phyloP scores from a whole-genome alignment of 192 early-diverging fungal species.

The Rhizophlyctis rosea region DNA sequence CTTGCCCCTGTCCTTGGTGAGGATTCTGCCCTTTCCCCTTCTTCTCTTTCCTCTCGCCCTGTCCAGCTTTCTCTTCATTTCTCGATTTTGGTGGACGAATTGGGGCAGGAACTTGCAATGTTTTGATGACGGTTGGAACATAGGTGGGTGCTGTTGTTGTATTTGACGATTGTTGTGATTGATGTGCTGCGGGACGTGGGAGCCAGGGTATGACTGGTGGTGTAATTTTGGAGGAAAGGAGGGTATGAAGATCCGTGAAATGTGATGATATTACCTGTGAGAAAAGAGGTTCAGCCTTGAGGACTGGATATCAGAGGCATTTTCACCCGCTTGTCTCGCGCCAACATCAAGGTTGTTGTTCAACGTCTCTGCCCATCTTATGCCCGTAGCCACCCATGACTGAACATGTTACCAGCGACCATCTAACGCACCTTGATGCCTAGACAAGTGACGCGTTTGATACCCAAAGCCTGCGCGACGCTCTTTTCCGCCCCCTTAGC shows the following conservation, averaged over 20 bases:
- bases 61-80: too few relatives aligned
- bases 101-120: too few relatives aligned
- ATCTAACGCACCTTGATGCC: slow-evolving; percentile 25
- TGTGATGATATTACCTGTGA: slow-evolving; percentile 5
- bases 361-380: background rate
- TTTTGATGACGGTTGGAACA: too few relatives aligned
- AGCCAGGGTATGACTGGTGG: slow-evolving; percentile 20
- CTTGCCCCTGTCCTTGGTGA: too few relatives aligned
- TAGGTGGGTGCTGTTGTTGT: too few relatives aligned
- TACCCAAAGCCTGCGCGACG: slow-evolving; percentile 20
- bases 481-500: slow-evolving; percentile 21
- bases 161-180: too few relatives aligned
- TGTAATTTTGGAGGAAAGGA: slow-evolving; percentile 12
- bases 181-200: too few relatives aligned
- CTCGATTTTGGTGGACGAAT: too few relatives aligned
- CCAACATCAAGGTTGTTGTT: background rate
- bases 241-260: slow-evolving; percentile 8
- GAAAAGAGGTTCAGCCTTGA: too few relatives aligned
- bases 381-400: background rate
- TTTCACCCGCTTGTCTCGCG: background rate
- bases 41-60: too few relatives aligned
- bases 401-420: background rate
- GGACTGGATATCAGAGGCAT: too few relatives aligned
- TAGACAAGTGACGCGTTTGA: slow-evolving; percentile 23
- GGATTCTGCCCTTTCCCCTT: too few relatives aligned